phyloP scores from a whole-genome alignment of 2,329 filamentous ascomycete genomes.

The Epichloe gansuensis region DNA sequence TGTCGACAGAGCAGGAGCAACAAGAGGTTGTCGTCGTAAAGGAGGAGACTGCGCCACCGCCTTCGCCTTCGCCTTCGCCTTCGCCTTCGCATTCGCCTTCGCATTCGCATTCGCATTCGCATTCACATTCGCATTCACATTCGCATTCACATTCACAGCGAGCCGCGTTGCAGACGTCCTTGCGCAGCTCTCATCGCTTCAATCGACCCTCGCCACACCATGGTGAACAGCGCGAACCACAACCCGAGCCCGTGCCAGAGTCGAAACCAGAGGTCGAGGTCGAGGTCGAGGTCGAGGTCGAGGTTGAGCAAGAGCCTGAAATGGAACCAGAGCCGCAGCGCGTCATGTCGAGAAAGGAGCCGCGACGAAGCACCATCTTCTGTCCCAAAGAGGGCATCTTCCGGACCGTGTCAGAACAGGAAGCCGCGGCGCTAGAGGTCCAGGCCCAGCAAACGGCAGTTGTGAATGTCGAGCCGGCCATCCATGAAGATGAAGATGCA shows the following conservation, averaged over 20 bases:
- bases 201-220: background rate
- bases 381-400: constrained; percentile 52
- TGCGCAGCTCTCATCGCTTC: background rate
- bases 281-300: constrained; percentile 11
- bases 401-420: constrained; percentile 44
- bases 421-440: constrained; percentile 32
- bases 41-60: constrained; percentile 23
- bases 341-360: constrained; percentile 25
- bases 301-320: constrained; percentile 13
- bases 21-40: constrained; percentile 1
- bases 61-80: constrained; percentile 23
- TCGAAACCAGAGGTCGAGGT: background rate
- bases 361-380: constrained; percentile 42
- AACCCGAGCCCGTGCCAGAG: background rate
- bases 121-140: constrained; percentile 15
- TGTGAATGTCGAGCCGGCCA: background rate
- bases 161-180: constrained; percentile 3
- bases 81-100: constrained; percentile 24
- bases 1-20: constrained; percentile 3
- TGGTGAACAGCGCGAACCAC: background rate
- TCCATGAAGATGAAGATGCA: constrained; percentile 8
- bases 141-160: constrained; percentile 20
- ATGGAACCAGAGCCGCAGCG: constrained; percentile 9
- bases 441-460: constrained; percentile 17
- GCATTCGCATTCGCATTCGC: constrained; percentile 13